Evolutionary conservation across 352 stramenopile species (phyloP).

Genomic region (Chrysophaeum taylorii): DNA sequence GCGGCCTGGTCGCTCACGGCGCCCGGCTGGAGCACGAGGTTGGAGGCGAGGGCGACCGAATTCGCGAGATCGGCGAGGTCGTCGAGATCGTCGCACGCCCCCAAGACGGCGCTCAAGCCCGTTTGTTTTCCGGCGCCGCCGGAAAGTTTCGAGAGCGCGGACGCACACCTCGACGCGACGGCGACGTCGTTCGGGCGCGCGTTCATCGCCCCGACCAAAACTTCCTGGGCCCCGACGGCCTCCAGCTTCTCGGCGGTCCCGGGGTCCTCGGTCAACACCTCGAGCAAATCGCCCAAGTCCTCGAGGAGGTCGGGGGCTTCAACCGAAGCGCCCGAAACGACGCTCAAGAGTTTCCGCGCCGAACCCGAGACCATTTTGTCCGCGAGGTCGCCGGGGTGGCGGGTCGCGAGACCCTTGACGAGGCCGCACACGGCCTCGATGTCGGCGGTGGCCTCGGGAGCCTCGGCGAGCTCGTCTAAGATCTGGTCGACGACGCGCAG

Average conservation of each 20-base stretch:
- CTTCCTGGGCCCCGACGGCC: background rate
- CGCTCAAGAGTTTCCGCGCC: background rate
- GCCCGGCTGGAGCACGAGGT: constrained; percentile 22
- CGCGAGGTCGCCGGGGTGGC: background rate
- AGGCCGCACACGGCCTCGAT: background rate
- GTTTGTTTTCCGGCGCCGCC: constrained; percentile 5
- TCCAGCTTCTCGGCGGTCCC: background rate
- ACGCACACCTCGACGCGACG: constrained; percentile 14
- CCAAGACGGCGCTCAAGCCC: constrained; percentile 7
- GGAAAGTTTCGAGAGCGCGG: constrained; percentile 7
- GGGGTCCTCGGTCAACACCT: constrained; percentile 4
- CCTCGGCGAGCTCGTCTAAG: background rate
- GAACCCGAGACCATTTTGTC: constrained; percentile 8
- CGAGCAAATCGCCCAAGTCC: constrained; percentile 12
- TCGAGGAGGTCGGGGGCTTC: constrained; percentile 7
- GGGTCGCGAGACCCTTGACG: constrained; percentile 1
- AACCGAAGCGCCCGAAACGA: constrained; percentile 7
- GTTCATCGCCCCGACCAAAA: constrained; percentile 18
- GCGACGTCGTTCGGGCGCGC: constrained; percentile 6
- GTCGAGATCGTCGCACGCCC: background rate
- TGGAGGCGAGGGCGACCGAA: constrained; percentile 1
- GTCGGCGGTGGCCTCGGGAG: background rate
- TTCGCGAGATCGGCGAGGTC: constrained; percentile 7
- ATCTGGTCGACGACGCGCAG: constrained; percentile 11
- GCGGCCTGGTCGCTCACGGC: constrained; percentile 17